phyloP scores from a whole-genome alignment of 2,329 filamentous ascomycete genomes.

The Sclerotinia sclerotiorum region DNA sequence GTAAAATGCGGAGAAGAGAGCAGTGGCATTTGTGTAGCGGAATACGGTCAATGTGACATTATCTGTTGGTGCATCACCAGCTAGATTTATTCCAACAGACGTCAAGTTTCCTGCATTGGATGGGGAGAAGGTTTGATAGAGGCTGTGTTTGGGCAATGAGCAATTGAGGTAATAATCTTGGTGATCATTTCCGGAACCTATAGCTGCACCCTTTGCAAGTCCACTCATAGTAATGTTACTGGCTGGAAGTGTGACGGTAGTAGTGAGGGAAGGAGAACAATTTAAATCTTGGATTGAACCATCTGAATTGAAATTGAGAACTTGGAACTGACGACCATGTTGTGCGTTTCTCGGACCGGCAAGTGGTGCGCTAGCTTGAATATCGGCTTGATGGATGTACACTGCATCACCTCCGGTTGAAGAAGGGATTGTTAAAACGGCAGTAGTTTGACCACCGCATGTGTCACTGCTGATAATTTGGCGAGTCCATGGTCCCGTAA shows the following conservation, averaged over 20 bases:
- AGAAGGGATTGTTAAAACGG: constrained; percentile 29
- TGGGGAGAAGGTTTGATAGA: constrained; percentile 33
- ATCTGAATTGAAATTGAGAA: constrained; percentile 17
- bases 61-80: constrained; percentile 24
- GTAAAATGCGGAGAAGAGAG: constrained; percentile 32
- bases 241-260: constrained; percentile 10
- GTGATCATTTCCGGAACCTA: constrained; percentile 26
- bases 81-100: constrained; percentile 31
- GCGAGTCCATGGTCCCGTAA: constrained; percentile 31
- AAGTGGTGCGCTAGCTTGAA: constrained; percentile 29
- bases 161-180: constrained; percentile 26
- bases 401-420: constrained; percentile 22
- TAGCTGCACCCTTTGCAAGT: constrained; percentile 5
- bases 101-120: constrained; percentile 28
- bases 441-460: constrained; percentile 32
- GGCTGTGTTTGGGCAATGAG: constrained; percentile 28
- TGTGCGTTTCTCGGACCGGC: constrained; percentile 22
- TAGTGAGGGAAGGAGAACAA: constrained; percentile 8
- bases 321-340: constrained; percentile 18
- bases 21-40: constrained; percentile 29
- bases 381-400: constrained; percentile 34
- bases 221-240: not conserved
- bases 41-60: constrained; percentile 30
- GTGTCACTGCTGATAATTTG: constrained; percentile 34
- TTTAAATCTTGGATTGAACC: constrained; percentile 6